These are phyloP conservation scores for Blastocladiella emersonii DNA, from an alignment of 371 early-diverging fungal species.

Conservation along the genomic window DNA sequence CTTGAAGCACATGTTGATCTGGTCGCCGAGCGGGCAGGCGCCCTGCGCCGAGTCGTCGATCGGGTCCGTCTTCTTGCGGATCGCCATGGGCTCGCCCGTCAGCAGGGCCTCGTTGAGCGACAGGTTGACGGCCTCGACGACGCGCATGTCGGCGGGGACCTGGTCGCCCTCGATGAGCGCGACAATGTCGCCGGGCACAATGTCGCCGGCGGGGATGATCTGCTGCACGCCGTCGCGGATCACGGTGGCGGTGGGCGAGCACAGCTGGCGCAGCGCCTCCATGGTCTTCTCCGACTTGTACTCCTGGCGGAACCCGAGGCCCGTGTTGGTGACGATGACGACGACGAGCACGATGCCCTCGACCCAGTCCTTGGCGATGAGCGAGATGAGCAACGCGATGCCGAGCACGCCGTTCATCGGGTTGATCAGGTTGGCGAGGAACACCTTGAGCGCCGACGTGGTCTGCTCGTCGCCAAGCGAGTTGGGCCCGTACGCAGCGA, in stretches of 20 bases:
- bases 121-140: conserved; percentile 61
- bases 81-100: conserved; percentile 71
- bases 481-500: conserved; percentile 54
- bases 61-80: conserved; percentile 35
- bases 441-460: conserved; percentile 45
- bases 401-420: conserved; percentile 67
- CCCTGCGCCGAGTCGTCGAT: conserved; percentile 15
- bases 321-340: conserved; percentile 56
- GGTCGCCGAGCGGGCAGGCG: conserved; percentile 25
- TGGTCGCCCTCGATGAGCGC: conserved; percentile 52
- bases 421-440: conserved; percentile 64
- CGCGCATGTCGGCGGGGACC: conserved; percentile 68
- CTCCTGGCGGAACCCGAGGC: conserved; percentile 53
- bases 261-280: conserved; percentile 40
- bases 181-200: conserved; percentile 83
- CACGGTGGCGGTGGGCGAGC: conserved; percentile 49
- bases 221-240: conserved; percentile 45
- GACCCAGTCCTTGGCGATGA: conserved; percentile 40
- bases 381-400: conserved; percentile 33
- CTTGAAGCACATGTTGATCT: conserved; percentile 38
- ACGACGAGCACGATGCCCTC: conserved; percentile 49
- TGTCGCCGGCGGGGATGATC: conserved; percentile 47
- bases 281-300: conserved; percentile 47
- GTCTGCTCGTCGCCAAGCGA: conserved; percentile 50
- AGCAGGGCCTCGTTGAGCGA: conserved; percentile 69